Base-by-base conservation (phyloP, 192 early-diverging fungal species). In the Backusella tarrabulga region DNA sequence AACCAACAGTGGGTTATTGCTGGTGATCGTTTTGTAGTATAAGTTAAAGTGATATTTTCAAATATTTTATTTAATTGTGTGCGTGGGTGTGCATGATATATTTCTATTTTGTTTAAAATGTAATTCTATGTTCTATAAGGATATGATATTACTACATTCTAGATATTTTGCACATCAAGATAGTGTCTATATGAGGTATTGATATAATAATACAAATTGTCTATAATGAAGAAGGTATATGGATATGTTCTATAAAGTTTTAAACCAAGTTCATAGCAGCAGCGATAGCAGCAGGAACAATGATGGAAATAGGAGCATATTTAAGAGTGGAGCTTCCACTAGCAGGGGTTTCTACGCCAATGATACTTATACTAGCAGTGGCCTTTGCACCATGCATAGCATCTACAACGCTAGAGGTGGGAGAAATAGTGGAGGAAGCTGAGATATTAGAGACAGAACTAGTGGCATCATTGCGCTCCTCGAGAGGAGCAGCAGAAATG, bases 401-500 rank as follows among this genome's bases (percentile, higher is more conserved):
- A 36, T 69, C 34, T 23, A 19, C 14, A 35, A 19, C 7, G 17
- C 19, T 17, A 36, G 68, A 36, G 2, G 68, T 36, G 14, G 68
- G 34, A 34, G 19, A 0, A 7, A 8, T 34, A 23, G 17, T 38
- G 11, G 67, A 34, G 23, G 67, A 67, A 69, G 23, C 3, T 19
- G 68, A 9, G 15, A 4, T 36, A 26, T n/a, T 21, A 12, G 14
- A 69, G 21, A 1, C 36, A 69, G 34, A 15, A 67, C 8, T 67
- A 29, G 34, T 34, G 17, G 32, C 34, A 36, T n/a, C 32, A 32
- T 32, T 32, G 32, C 32, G 32, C 32, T 32, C 32, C 2, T 32
- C 68, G 32, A 63, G 56, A 63, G 56, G 56, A 63, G 56, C 56
- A 63, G 56, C 56, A 63, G 56, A 63, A 63, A 26, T 23, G 29